A percentile compares a stretch with the other conserved stretches of the same genome.
phyloP scores from a whole-genome alignment of 2,329 filamentous ascomycete species.

The Exophiala aquamarina region DNA sequence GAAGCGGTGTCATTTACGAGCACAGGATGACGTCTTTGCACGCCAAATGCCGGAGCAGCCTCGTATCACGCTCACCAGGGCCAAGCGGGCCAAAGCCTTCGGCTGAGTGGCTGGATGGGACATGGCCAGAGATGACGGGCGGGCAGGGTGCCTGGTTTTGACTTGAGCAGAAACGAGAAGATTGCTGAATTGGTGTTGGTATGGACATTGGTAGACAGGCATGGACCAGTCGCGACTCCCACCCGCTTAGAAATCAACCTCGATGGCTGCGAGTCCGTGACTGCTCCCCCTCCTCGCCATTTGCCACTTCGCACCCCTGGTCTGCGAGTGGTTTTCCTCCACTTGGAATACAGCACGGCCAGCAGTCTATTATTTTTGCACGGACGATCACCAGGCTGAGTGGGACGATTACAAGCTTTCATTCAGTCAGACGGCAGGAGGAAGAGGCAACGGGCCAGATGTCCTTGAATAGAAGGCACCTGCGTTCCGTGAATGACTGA shows the following conservation, averaged over 20 bases:
- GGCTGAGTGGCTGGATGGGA: no score
- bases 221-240: constrained; percentile 23
- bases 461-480: no score
- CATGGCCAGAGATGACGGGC: constrained; percentile 7
- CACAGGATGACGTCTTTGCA: no score
- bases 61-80: no score
- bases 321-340: constrained; percentile 17
- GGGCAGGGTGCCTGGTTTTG: constrained; percentile 18
- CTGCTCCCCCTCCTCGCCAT: background rate
- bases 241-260: constrained; percentile 25
- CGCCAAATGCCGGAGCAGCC: no score
- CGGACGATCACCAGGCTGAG: no score
- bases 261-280: background rate
- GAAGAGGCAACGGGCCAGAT: no score
- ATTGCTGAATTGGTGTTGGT: constrained; percentile 12
- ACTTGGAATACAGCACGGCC: constrained; percentile 4
- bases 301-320: constrained; percentile 12
- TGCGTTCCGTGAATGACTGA: no score
- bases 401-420: no score
- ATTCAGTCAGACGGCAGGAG: no score
- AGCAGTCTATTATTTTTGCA: background rate
- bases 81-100: no score
- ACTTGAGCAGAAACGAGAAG: background rate
- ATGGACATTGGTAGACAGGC: constrained; percentile 18
- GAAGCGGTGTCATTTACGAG: no score